Conservation (phyloP, 306 rosid genomes). For the Prunus persica region Prunus_persica_NCBIv2 NC_034014.1:22215001-22215500, state of each 20-base stretch:
- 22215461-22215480: neutral
- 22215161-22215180: conserved; percentile 84
- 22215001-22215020: conserved; percentile 6
- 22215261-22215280: conserved; percentile 74
- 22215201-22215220: conserved; percentile 93
- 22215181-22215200: conserved; percentile 79
- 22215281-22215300: conserved; percentile 40
- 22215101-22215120: neutral
- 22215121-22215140: neutral
- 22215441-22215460: neutral
- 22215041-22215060: neutral
- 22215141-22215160: conserved; percentile 6
- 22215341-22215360: conserved; percentile 10
- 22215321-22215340: neutral
- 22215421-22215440: neutral
- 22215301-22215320: neutral
- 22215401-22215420: neutral
- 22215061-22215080: neutral
- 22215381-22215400: neutral
- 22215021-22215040: neutral
- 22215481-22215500: neutral
- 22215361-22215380: conserved; percentile 12
- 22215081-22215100: neutral
- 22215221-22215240: conserved; percentile 96
- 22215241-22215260: conserved; percentile 96